Conservation (phyloP, 1,139 yeast species). For the Diutina mesorugosa region DNA sequence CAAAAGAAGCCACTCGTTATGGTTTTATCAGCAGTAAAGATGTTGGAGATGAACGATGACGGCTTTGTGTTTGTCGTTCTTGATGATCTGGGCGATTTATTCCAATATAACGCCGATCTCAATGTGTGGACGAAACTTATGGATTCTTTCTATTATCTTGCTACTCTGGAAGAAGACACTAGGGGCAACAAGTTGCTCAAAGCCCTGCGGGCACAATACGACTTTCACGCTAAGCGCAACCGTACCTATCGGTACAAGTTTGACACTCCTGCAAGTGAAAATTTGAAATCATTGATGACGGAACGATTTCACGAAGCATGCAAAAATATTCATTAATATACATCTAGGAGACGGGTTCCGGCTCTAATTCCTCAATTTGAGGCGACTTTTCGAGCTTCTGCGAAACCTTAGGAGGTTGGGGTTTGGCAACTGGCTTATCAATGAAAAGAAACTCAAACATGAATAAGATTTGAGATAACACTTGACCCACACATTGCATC, state of each 20-base stretch:
- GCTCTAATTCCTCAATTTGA: neutral
- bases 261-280: constrained; percentile 7
- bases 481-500: constrained; percentile 29
- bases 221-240: constrained; percentile 9
- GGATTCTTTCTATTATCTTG: constrained; percentile 35
- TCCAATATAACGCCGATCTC: constrained; percentile 24
- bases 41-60: constrained; percentile 20
- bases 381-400: neutral
- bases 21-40: constrained; percentile 9
- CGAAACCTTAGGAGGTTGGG: constrained; percentile 6
- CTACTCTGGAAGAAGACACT: constrained; percentile 4
- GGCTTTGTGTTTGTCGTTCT: constrained; percentile 28
- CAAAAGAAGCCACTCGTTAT: constrained; percentile 9
- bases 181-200: neutral
- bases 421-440: constrained; percentile 13
- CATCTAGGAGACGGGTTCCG: neutral
- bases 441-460: constrained; percentile 16
- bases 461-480: constrained; percentile 16
- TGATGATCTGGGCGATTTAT: constrained; percentile 24
- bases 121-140: constrained; percentile 33
- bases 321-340: neutral
- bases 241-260: constrained; percentile 14
- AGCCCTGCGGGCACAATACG: neutral
- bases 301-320: constrained; percentile 11
- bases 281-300: constrained; percentile 14